Conservation (phyloP, 2,329 filamentous ascomycete genomes). For the Bipolaris bicolor region DNA sequence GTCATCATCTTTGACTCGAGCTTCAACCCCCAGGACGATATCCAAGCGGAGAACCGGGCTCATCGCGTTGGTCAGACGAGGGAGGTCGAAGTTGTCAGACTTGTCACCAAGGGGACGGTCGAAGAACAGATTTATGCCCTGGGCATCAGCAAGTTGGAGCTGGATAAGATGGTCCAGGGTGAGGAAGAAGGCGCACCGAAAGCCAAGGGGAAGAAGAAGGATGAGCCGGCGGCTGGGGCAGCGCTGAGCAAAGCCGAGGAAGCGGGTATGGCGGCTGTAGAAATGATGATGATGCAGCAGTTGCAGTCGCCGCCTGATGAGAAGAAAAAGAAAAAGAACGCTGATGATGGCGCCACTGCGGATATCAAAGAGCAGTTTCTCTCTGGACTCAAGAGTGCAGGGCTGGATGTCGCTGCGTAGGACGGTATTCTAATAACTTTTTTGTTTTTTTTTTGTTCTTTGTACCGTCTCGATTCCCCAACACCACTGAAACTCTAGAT, state of each 20-base stretch:
- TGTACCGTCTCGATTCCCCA: no score
- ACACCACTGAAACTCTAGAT: no score
- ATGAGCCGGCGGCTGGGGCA: constrained; percentile 18
- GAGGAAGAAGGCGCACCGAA: constrained; percentile 56
- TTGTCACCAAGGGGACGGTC: constrained; percentile 81
- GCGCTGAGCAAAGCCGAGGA: constrained; percentile 47
- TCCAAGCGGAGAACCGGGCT: constrained; percentile 97
- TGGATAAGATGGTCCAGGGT: constrained; percentile 76
- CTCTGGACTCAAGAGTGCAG: constrained; percentile 50
- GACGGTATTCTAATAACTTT: not conserved
- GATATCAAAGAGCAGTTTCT: constrained; percentile 53
- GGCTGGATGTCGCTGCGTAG: constrained; percentile 44
- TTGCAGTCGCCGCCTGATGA: constrained; percentile 18
- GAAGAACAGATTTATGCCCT: constrained; percentile 93
- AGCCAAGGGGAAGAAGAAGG: constrained; percentile 24
- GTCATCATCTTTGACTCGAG: constrained; percentile 95
- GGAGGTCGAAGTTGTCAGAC: constrained; percentile 86
- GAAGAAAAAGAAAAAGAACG: not conserved
- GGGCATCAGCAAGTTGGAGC: constrained; percentile 88
- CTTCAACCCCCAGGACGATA: constrained; percentile 98
- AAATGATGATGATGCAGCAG: constrained; percentile 51
- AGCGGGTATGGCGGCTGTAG: constrained; percentile 42
- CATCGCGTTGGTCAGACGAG: constrained; percentile 91
- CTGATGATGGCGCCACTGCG: no score
- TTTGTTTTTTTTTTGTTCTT: not conserved